Base-by-base conservation (phyloP, 352 stramenopile species). In the Chrysophaeum taylorii region DNA sequence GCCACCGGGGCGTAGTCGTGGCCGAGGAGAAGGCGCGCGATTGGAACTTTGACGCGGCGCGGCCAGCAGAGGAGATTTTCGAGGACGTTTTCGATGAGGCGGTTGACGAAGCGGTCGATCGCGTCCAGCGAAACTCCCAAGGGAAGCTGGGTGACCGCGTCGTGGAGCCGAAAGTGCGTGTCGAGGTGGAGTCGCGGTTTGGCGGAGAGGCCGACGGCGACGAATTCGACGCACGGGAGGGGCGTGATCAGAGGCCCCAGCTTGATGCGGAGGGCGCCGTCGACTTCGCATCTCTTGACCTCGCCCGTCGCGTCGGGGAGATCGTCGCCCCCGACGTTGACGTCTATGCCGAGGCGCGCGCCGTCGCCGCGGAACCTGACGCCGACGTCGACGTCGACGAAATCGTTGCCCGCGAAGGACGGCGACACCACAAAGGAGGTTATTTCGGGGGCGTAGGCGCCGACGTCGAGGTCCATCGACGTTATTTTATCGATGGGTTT, bases 361-460 rank as follows among this genome's bases (percentile, higher is more conserved):
- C 52, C 9, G 25, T n/a, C 5, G 12, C 52, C 52, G 14, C 39
- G 52, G 25, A 23, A 60, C 5, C 9, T 5, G 9, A 63, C 52
- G 9, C 52, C 52, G 4, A 63, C 29, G 33, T 63, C 52, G 25
- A 63, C n/a, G 52, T 63, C 52, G 25, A 63, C 12, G 52, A 63
- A 63, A 15, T 36, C 52, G 52, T 63, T 41, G 52, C 52, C 52
- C 25, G 25, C 9, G 2, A 63, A 25, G 2, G 52, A 63, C 4
- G 52, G 52, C 18, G 48, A 18, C 5, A 60, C 48, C 25, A 9
- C 25, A 23, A 63, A 25, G 23, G 5, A 35, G 2, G 52, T 63
- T 2, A 63, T 7, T 2, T 5, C 14, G 7, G 52, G 52, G 9
- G 52, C 52, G 9, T 63, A 9, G 52, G n/a, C 7, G 52, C 52